Percentiles rank a stretch among this genome's conserved stretches.
Conservation (phyloP, 2,329 filamentous ascomycete genomes). For the Pestalotiopsis fici region DNA sequence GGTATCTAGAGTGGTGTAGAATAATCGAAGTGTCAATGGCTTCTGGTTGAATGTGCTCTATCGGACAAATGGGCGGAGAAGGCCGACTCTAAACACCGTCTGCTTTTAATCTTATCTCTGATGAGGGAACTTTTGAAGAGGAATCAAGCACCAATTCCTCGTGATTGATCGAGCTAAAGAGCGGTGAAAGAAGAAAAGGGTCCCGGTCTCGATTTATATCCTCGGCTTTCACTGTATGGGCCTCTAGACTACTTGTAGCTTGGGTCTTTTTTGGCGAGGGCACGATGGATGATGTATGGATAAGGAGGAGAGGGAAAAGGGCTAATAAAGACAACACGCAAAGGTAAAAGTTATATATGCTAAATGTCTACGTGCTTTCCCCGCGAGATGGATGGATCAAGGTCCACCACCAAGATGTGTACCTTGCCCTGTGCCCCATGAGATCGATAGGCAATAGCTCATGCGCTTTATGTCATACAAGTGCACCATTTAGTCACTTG, state of each 20-base stretch:
- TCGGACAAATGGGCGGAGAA: background rate
- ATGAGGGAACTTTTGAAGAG: background rate
- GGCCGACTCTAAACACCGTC: background rate
- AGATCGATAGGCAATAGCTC: background rate
- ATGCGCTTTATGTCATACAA: slow-evolving; percentile 10
- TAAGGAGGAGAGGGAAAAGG: background rate
- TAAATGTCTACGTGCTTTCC: background rate
- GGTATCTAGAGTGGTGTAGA: background rate
- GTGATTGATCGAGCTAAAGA: background rate
- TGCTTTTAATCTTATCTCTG: background rate
- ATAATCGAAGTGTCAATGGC: background rate
- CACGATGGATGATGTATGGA: background rate
- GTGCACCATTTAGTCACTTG: background rate
- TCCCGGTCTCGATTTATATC: background rate
- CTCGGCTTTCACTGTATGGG: background rate
- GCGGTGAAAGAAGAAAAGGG: background rate
- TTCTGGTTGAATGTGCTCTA: background rate
- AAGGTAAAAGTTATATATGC: too few species aligned
- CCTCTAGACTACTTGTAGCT: background rate
- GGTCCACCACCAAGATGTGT: background rate
- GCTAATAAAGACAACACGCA: background rate
- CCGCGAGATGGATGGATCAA: background rate
- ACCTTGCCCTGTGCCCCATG: background rate
- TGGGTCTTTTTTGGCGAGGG: background rate
- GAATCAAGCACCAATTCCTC: background rate